Evolutionary conservation across 371 early-diverging fungal species (phyloP), one percentile per base, ranked within the genome.

Genomic region (Nosema muscidifuracis): DNA sequence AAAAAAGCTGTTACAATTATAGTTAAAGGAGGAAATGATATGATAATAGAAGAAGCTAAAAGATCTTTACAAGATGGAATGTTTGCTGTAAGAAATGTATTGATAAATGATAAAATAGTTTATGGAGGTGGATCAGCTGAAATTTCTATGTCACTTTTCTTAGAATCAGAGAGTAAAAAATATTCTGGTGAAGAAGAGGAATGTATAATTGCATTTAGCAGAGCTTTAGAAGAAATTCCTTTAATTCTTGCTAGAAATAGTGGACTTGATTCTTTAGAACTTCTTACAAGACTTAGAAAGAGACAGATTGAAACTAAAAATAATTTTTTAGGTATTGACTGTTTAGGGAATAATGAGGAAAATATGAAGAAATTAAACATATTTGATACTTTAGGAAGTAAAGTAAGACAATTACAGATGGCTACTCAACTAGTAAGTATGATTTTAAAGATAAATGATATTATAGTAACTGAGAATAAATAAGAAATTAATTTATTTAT

Each of bases 71-170:
- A 93, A 80, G 99, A 99, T 84, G 99, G 97, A 40, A 90, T 99
- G 76, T 97, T 96, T 81, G 96, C 94, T 61, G 95, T 95, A 33
- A 90, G 99, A 77, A 99, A 97, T 84, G 85, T 99, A 74, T 87
- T 96, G 43, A 86, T 88, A 61, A 92, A 94, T 83, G 92, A 91
- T 86, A 90, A 92, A 73, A 91, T 98, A 47, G 95, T 98, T 3
- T 96, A 97, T 84, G 99, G 99, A 71, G 99, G 97, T 73, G 99
- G 99, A 70, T 90, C 94, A 44, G 91, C 94, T 63, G 99, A 98
- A 84, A 90, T 98, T 77, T 87, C 91, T 76, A 90, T 91, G 83
- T 89, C 95, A 28, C 83, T 95, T 57, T 28, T 40, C 18, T 53
- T 70, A 31, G 65, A 61, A 28, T 40, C 57, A 15, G 47, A 51